Evolutionary conservation across 306 rosid genomes (phyloP), one percentile per base, ranked within the genome.

Genomic region (Amphicarpaea edgeworthii): DNA sequence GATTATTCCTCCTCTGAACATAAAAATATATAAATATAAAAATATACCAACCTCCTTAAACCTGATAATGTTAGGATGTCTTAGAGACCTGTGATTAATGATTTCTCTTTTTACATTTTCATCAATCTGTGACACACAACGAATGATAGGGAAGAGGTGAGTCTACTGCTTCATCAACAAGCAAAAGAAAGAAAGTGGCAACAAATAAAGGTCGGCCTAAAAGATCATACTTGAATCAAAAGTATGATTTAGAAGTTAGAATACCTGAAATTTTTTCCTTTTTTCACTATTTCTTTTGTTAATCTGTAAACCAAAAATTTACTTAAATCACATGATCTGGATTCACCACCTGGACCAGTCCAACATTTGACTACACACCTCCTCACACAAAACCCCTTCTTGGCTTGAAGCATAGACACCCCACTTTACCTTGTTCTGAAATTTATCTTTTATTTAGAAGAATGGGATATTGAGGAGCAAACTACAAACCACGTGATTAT

Each of bases 61-160:
- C 86, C 89, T 83, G 75, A 93, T 89, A 70, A 93, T 93, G 83
- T 93, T 91, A 14, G 93, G 96, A 75, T 93, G 97, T 83, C 98
- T 93, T 76, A 93, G 72, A 47, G 96, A 90, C 88, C 98, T 88
- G 68, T 93, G 98, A 82, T 91, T 93, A 63, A 93, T 93, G 61
- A 93, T 93, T 82, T 93, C 98, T 71, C 98, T 86, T 82, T 83
- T 88, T 42, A 93, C 98, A 87, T 93, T 93, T 77, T 80, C 97
- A 86, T 93, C 97, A 73, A 93, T 93, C 98, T 93, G 84, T 75
- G 2, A 28, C 65, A 58, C 11, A 21, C 15, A 26, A 14, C 23
- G 16, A 12, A 58, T 58, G 11, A 58, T 14, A 14, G 19, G 40
- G 24, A 58, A 58, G 24, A 14, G 19, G 14, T 58, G 7, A 58